Conservation (phyloP, 257 asterid species). For the Anisodus acutangulus region DNA sequence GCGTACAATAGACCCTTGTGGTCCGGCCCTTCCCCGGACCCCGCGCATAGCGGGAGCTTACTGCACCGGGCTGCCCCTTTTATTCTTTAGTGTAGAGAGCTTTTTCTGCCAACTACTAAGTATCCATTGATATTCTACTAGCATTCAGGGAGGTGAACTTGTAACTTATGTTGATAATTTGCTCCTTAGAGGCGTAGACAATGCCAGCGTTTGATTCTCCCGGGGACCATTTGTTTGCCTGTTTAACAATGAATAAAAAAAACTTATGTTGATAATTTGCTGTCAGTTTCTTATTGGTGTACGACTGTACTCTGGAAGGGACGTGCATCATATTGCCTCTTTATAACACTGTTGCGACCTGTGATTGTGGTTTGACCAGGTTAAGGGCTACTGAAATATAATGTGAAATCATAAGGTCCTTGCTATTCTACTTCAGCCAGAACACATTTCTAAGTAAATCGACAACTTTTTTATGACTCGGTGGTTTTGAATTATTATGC, state of each 20-base stretch:
- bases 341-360: not conserved
- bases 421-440: not conserved
- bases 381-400: not conserved
- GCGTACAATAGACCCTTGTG: no score
- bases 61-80: no score
- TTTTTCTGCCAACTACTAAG: not conserved
- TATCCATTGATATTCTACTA: not conserved
- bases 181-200: no score
- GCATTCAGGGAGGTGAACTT: not conserved
- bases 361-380: not conserved
- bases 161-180: not conserved
- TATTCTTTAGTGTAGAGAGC: not conserved
- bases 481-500: no score
- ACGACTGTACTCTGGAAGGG: not conserved
- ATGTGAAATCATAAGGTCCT: slow-evolving; percentile 6
- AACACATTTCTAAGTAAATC: not conserved
- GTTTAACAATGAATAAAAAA: no score
- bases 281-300: not conserved
- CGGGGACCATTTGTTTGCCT: no score
- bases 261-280: not conserved
- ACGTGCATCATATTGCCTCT: not conserved
- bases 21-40: no score
- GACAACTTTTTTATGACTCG: not conserved
- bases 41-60: no score
- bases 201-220: no score